Conservation (phyloP, 139 green algal species). For the Auxenochlorella protothecoides region DNA sequence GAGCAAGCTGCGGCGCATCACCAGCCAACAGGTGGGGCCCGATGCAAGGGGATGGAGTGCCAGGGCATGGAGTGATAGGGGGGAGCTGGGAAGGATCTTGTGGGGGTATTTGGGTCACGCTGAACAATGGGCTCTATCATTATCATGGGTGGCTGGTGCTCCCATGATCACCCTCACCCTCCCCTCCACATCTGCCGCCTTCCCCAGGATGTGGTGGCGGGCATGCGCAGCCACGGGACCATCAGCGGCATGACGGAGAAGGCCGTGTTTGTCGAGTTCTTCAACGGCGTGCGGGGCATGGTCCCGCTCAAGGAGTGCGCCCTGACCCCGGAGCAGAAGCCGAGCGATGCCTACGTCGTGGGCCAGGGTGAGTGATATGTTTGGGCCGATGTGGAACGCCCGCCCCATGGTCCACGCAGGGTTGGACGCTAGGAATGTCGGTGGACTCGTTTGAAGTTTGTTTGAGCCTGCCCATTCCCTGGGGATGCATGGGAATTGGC, state of each 20-base stretch:
- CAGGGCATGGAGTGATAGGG: not conserved
- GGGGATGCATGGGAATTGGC: too few relatives aligned
- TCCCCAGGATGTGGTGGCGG: constrained; percentile 37
- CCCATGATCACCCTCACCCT: not conserved
- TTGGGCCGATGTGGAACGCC: not conserved
- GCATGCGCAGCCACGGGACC: constrained; percentile 61
- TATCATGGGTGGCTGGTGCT: too few relatives aligned
- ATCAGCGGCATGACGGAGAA: constrained; percentile 70
- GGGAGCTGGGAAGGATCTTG: too few relatives aligned
- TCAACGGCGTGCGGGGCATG: constrained; percentile 56
- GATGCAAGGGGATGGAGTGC: not conserved
- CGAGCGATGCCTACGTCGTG: constrained; percentile 38
- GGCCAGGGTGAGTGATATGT: constrained; percentile 36
- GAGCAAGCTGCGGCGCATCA: constrained; percentile 56
- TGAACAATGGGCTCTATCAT: too few relatives aligned
- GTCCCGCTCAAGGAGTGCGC: constrained; percentile 45
- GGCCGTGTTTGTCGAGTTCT: constrained; percentile 87
- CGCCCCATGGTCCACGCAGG: too few relatives aligned
- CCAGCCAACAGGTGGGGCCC: constrained; percentile 16
- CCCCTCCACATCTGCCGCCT: not conserved
- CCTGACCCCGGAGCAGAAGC: constrained; percentile 42
- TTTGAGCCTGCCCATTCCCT: too few relatives aligned
- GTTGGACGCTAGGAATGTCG: too few relatives aligned
- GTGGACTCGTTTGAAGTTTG: too few relatives aligned
- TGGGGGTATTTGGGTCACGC: too few relatives aligned